Evolutionary conservation across 192 early-diverging fungal genomes (phyloP), one percentile per base, ranked within the genome.

Genomic region (Cladochytrium replicatum): DNA sequence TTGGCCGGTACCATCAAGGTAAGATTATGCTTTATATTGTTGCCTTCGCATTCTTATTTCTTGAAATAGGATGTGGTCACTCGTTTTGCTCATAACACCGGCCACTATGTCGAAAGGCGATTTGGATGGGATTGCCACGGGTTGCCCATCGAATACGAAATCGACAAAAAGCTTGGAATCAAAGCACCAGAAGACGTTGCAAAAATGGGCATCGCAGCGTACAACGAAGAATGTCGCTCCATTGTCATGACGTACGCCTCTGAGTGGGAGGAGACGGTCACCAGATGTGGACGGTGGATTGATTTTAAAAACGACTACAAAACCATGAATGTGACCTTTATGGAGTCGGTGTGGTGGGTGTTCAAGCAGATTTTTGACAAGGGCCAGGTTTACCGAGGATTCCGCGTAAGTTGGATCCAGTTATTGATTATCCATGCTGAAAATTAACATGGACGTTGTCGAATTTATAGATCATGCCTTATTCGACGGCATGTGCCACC

Each of bases 301-400:
- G 95, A 99, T 64, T 99, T 99, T 60, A 85, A 94, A 69, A 96
- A 99, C 66, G 95, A 94, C 70, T 99, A 99, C 79, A 99, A 99
- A 72, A 97, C 95, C 7, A 67, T 99, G 45, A 85, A 99, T 66
- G 74, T 84, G 42, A 65, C 84, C 42, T 99, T 95, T 62, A 99
- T 99, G 95, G 95, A 99, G 67, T 85, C 86, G 23, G 92, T 91
- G 26, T 99, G 95, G 95, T 99, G 95, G 95, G 89, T 91, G 9
- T 97, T 99, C 70, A 89, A 91, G 80, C 82, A 92, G 67, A 78
- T 99, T 28, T 93, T 81, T 49, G 82, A 89, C 26, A 93, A 94
- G 73, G 91, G 75, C 47, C 88, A 91, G 54, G 91, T 99, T 5
- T 99, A 99, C 72, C 87, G 81, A 41, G 93, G 93, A 43, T 69